Percentiles rank a stretch among this genome's conserved stretches.
Evolutionary conservation across 2,329 filamentous ascomycete species (phyloP).

Genomic region (Stemphylium beticola): DNA sequence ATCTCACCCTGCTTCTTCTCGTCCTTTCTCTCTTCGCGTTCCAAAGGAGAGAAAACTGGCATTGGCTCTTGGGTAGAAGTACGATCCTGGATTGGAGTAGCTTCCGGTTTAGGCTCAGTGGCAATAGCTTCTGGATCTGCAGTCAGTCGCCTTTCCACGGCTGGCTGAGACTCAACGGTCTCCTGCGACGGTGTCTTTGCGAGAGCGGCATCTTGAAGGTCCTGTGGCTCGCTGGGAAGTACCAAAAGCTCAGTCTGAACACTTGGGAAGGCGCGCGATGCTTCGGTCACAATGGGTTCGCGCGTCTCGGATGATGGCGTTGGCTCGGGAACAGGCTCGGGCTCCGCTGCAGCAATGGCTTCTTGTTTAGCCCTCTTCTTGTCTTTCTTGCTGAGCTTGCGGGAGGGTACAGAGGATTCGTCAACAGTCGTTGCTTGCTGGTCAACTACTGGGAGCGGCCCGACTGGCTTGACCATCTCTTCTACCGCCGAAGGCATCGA

Average conservation of each 20-base stretch:
- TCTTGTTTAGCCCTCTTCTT: constrained; percentile 48
- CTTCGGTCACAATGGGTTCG: not conserved
- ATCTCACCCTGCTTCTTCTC: constrained; percentile 28
- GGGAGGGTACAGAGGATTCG: constrained; percentile 2
- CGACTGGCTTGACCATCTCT: too few relatives aligned
- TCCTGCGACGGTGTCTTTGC: not conserved
- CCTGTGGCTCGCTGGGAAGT: not conserved
- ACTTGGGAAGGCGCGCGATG: not conserved
- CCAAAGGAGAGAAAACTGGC: constrained; percentile 19
- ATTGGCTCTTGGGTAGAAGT: constrained; percentile 10
- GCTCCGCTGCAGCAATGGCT: constrained; percentile 2
- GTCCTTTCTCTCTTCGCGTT: constrained; percentile 38
- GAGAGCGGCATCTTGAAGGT: too few relatives aligned
- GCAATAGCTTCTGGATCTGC: not conserved
- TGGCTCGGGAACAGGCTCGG: not conserved
- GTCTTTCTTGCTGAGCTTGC: constrained; percentile 51
- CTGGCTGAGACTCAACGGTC: not conserved
- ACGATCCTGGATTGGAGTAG: not conserved
- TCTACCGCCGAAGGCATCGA: too few relatives aligned
- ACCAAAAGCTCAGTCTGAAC: too few relatives aligned
- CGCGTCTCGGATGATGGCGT: not conserved
- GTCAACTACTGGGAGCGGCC: too few relatives aligned
- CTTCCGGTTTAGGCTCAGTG: not conserved
- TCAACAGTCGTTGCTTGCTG: not conserved
- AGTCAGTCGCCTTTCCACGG: not conserved